phyloP scores from a whole-genome alignment of 805 yeast species.

The Candida hungchunana region DNA sequence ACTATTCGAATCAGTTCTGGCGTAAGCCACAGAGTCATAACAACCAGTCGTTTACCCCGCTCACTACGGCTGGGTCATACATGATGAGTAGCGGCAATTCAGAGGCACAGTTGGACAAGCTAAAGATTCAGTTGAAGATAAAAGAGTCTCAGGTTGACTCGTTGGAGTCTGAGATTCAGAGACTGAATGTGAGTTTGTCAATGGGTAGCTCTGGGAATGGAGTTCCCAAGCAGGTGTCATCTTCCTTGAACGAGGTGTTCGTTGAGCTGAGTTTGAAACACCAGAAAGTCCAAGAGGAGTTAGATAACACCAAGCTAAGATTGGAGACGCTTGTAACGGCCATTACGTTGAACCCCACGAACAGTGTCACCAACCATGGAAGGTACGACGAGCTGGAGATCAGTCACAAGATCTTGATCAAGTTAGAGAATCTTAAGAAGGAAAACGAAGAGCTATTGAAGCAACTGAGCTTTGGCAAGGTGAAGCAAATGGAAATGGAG shows the following conservation, averaged over 20 bases:
- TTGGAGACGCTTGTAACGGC: constrained; percentile 62
- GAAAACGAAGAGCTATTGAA: constrained; percentile 70
- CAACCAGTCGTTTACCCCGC: neutral
- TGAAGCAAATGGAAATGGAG: constrained; percentile 67
- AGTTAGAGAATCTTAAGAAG: constrained; percentile 53
- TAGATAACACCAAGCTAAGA: constrained; percentile 56
- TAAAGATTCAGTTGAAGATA: constrained; percentile 47
- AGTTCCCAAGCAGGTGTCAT: constrained; percentile 32
- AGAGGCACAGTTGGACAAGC: constrained; percentile 31
- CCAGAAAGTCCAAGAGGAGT: constrained; percentile 43
- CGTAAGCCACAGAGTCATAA: constrained; percentile 8
- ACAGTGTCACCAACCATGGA: constrained; percentile 46
- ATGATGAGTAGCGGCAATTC: neutral
- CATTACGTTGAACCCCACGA: constrained; percentile 45
- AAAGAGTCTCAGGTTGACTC: constrained; percentile 49
- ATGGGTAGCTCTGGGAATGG: neutral
- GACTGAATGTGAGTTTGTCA: constrained; percentile 25
- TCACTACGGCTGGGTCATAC: constrained; percentile 3
- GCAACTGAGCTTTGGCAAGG: constrained; percentile 71
- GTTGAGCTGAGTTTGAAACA: constrained; percentile 44
- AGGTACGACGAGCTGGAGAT: constrained; percentile 70
- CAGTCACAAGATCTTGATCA: constrained; percentile 65
- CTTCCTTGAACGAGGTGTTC: constrained; percentile 42
- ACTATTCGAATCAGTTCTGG: constrained; percentile 12
- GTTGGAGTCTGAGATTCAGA: constrained; percentile 41